Base-by-base conservation (phyloP, 305 asterid genomes). In the Fraxinus latifolia region DNA sequence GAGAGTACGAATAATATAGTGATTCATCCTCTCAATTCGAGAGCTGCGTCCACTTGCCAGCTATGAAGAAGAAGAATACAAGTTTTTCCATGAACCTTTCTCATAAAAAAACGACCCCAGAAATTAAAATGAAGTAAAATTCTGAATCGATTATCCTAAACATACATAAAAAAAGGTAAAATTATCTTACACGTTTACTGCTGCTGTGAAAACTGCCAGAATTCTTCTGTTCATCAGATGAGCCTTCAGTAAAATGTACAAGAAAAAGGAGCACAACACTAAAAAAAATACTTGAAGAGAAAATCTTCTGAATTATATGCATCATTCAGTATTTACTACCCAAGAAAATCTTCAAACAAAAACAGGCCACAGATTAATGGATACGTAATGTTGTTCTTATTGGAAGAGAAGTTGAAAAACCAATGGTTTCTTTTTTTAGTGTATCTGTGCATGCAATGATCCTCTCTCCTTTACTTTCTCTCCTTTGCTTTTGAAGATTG, bases 221-320 rank as follows among this genome's bases (percentile, higher is more conserved):
- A 80, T 84, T 83, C 23, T 79, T 79, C 55, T 76, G 82, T 60
- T 76, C 7, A 15, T 76, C 27, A 7, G 88, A 53, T 73, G 90
- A 82, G 82, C 88, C 89, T 81, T 80, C 86, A 12, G 80, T 84
- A 17, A 70, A 72, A 79, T 87, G 86, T n/a, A 77, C 82, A 55
- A 50, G 62, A 15, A 50, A 50, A 19, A 50, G 21, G 21, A 83
- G 73, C 37, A 80, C 36, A 42, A 86, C 71, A 62, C 44, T 81
- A 80, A 81, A 73, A 8, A 60, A 81, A 50, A 68, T 65, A 79
- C 42, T 80, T 73, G 75, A 25, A 36, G 65, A 37, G 17, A 77
- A 44, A 86, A 83, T 83, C 21, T 25, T 80, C 27, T 50, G 83
- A 58, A 50, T 15, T 50, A 50, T 4, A 15, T 72, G 82, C 87